Conservation (phyloP, 768 basidiomycete genomes). For the Kwoniella europaea region DNA sequence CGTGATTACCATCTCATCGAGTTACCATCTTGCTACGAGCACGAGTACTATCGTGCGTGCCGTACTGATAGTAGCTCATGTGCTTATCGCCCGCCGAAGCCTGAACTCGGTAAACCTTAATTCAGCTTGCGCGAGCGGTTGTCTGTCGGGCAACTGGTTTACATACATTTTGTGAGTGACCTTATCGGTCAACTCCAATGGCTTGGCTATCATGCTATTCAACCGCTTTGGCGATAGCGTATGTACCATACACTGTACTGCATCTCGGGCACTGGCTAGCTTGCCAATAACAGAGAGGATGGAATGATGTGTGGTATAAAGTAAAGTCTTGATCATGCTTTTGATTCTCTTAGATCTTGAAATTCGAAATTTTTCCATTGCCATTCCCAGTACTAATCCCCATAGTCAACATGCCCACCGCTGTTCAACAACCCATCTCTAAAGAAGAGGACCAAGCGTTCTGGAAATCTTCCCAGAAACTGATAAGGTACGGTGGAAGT, state of each 20-base stretch:
- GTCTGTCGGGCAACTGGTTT: background rate
- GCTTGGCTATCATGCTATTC: background rate
- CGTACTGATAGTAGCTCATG: too few relatives aligned
- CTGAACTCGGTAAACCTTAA: background rate
- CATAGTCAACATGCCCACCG: background rate
- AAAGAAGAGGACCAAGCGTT: conserved; percentile 6
- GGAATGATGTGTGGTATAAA: too few relatives aligned
- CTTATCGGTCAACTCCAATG: background rate
- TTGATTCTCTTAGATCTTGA: too few relatives aligned
- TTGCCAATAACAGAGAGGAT: too few relatives aligned
- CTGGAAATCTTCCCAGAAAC: conserved; percentile 11
- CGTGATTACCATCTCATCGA: too few relatives aligned
- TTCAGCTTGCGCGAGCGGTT: background rate
- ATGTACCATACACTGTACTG: too few relatives aligned
- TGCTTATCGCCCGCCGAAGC: background rate
- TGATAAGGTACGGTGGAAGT: conserved; percentile 25
- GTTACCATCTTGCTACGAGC: too few relatives aligned
- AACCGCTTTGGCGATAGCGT: background rate
- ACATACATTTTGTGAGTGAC: too few relatives aligned
- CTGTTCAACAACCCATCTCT: conserved; percentile 6
- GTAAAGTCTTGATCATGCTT: too few relatives aligned
- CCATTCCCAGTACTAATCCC: too few relatives aligned
- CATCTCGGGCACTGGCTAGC: too few relatives aligned
- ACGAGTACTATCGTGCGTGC: too few relatives aligned
- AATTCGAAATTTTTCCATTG: background rate